Evolutionary conservation across 1,284 basidiomycete species (phyloP), one percentile per base, ranked within the genome.

Genomic region (Heliocybe sulcata): DNA sequence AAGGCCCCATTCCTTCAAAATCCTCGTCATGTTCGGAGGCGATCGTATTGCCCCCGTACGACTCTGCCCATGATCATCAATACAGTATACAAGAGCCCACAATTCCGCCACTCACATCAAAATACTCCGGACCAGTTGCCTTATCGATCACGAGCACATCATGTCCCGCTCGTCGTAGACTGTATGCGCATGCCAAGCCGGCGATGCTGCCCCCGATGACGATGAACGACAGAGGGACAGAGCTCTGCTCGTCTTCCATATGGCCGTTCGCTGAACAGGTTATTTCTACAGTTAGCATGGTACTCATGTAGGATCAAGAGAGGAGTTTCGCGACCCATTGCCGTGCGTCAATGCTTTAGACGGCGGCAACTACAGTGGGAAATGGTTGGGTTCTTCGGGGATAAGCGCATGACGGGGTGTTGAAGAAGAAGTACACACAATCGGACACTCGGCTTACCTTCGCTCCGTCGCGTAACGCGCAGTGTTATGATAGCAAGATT

Each of bases 1-100:
- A 14, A 83, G 63, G 1, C 81, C 81, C 83, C 82, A 85, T 49
- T 77, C 71, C 54, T 74, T 74, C 22, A 83, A 65, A 12, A 83
- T 74, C 59, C 83, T 83, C 1, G 80, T 74, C 35, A 77, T 64
- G 54, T 84, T 83, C 2, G 81, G 81, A 42, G 81, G 72, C 55
- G 82, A 65, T 16, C 80, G 72, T 55, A 75, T 67, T 22, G 77
- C 79, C 53, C 76, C 73, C 33, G 63, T 42, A n/a, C 38, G 8
- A 42, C 16, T 42, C 38, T 42, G 19, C 8, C n/a, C 38, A 42
- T 16, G 38, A 42, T 20, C 16, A 6, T 42, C 38, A 42, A 16
- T 20, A 16, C 8, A 20, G n/a, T 42, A 42, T 42, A 42, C 38
- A 42, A 42, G 4, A 16, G 19, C 19, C 16, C 38, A 42, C 38